These are phyloP conservation scores for Boletellus ananiceps DNA, from an alignment of 768 basidiomycete genomes.

Conservation along the genomic window DNA sequence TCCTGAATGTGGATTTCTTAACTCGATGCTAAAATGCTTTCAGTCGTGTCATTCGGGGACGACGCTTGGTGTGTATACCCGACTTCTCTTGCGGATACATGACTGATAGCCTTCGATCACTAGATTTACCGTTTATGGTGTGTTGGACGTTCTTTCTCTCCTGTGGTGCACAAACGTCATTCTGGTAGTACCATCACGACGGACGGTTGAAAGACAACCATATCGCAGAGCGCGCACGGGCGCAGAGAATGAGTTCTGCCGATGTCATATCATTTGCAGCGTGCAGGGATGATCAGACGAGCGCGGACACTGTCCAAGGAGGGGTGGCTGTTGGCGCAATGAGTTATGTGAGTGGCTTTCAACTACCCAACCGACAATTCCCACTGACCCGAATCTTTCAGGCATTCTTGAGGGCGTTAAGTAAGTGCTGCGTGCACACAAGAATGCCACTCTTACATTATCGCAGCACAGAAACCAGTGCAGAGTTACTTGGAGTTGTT, in stretches of 20 bases:
- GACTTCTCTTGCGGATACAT: not conserved
- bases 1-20: not conserved
- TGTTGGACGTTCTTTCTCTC: not conserved
- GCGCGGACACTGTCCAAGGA: conserved; percentile 61
- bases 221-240: conserved; percentile 30
- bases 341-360: conserved; percentile 56
- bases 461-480: conserved; percentile 42
- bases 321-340: conserved; percentile 74
- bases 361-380: no score
- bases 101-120: not conserved
- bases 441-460: not conserved
- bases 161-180: not conserved
- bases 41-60: conserved; percentile 49
- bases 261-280: conserved; percentile 82
- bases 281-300: conserved; percentile 67
- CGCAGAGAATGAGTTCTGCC: conserved; percentile 54
- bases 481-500: conserved; percentile 68
- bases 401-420: conserved; percentile 58
- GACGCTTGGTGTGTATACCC: conserved; percentile 35
- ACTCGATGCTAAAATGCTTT: not conserved
- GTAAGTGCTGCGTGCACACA: conserved; percentile 20
- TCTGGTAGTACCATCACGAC: conserved; percentile 52
- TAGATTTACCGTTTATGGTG: conserved; percentile 30
- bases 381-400: conserved; percentile 23
- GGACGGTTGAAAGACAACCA: conserved; percentile 48